Percentiles rank a stretch among this genome's conserved stretches.
phyloP scores from a whole-genome alignment of 2,329 filamentous ascomycete species.

The Scedosporium dehoogii region DNA sequence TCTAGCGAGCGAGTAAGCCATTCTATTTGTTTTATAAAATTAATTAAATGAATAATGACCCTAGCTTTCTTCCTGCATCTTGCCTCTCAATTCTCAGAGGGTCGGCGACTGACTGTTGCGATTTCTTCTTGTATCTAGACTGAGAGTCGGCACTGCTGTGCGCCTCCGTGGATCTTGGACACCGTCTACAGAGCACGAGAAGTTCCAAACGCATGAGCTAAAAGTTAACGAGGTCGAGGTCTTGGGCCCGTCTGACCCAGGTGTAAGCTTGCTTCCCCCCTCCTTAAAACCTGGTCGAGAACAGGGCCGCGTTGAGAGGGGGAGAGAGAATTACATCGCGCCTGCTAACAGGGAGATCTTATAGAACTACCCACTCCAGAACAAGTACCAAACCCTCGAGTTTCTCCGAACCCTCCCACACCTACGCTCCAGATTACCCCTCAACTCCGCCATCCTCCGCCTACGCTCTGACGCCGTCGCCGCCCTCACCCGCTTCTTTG shows the following conservation, averaged over 20 bases:
- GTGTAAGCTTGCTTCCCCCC: slow-evolving; percentile 42
- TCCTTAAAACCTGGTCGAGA: not conserved
- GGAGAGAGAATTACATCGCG: not conserved
- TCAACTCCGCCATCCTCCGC: slow-evolving; percentile 70
- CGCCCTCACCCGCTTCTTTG: slow-evolving; percentile 67
- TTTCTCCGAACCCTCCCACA: slow-evolving; percentile 84
- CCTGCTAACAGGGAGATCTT: not conserved
- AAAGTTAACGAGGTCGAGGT: slow-evolving; percentile 60
- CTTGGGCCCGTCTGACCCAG: slow-evolving; percentile 68
- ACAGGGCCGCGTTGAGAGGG: not conserved
- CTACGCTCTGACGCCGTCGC: slow-evolving; percentile 74
- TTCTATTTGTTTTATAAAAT: slow-evolving; percentile 1
- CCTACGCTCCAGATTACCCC: slow-evolving; percentile 69
- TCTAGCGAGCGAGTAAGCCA: slow-evolving; percentile 60
- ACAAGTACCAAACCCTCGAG: slow-evolving; percentile 87
- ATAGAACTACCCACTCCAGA: slow-evolving; percentile 86
- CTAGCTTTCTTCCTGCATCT: not conserved
- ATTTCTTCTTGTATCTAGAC: slow-evolving; percentile 37
- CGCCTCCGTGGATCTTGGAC: slow-evolving; percentile 70
- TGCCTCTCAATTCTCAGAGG: slow-evolving; percentile 8
- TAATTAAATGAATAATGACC: too few relatives aligned
- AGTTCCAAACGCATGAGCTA: slow-evolving; percentile 61
- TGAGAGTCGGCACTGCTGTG: slow-evolving; percentile 74
- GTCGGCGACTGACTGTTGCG: not conserved
- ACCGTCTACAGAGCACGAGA: slow-evolving; percentile 55